Evolutionary conservation across 202 grass and related monocot species (phyloP).

Genomic region (Schoenoplectus tabernaemontani): DNA sequence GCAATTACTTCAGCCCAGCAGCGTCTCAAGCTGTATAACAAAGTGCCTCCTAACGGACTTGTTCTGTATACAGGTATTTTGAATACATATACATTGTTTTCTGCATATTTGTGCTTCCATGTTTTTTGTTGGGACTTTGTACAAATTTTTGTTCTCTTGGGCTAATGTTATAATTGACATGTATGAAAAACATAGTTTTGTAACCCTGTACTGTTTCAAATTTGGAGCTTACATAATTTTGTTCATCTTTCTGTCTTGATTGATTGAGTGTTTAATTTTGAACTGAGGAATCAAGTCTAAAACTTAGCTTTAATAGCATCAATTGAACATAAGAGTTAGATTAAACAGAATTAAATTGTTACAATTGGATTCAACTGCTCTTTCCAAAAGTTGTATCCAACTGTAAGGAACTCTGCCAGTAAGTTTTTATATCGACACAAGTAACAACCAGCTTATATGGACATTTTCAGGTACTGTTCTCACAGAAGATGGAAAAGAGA

Average conservation of each 20-base stretch:
- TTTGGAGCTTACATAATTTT: neutral
- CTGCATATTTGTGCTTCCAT: neutral
- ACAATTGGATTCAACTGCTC: neutral
- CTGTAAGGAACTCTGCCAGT: neutral
- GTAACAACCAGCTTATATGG: neutral
- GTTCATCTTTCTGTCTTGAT: neutral
- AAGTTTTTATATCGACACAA: neutral
- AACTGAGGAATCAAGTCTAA: neutral
- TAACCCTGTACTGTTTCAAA: neutral
- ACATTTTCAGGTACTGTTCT: conserved; percentile 48
- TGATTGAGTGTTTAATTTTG: neutral
- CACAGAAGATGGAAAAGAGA: conserved; percentile 89
- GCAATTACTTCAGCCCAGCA: conserved; percentile 89
- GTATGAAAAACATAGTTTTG: neutral
- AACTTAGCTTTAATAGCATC: neutral
- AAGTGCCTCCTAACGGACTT: conserved; percentile 75
- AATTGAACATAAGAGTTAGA: neutral
- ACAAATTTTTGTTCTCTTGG: neutral
- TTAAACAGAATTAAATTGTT: neutral
- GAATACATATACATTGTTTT: conserved; percentile 11
- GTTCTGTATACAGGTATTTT: conserved; percentile 68
- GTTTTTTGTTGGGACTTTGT: neutral
- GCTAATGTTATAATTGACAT: neutral
- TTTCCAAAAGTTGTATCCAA: neutral
- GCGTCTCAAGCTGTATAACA: conserved; percentile 85